These are phyloP conservation scores for Gomphus bonarii DNA, from an alignment of 1,284 basidiomycete genomes.

Conservation along the genomic window DNA sequence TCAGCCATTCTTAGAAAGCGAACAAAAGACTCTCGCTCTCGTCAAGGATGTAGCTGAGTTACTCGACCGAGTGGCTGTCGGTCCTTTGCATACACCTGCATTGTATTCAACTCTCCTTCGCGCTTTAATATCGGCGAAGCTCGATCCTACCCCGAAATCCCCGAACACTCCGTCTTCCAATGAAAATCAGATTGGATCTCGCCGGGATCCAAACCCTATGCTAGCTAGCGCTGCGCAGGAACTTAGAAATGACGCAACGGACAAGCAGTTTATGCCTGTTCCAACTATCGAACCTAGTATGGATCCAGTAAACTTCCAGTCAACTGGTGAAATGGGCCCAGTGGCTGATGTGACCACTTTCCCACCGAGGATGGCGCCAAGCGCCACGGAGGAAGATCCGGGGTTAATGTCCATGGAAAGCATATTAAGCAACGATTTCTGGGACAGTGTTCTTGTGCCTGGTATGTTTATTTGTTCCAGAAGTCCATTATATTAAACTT, in stretches of 20 bases:
- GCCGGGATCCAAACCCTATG: neutral
- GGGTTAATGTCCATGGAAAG: slow-evolving; percentile 66
- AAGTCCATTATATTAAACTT: slow-evolving; percentile 2
- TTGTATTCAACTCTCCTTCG: slow-evolving; percentile 82
- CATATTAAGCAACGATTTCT: slow-evolving; percentile 66
- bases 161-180: neutral
- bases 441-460: slow-evolving; percentile 76
- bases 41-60: slow-evolving; percentile 75
- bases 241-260: slow-evolving; percentile 9
- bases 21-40: slow-evolving; percentile 58
- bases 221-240: slow-evolving; percentile 7
- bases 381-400: slow-evolving; percentile 34
- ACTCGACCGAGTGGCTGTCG: slow-evolving; percentile 65
- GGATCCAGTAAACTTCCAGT: slow-evolving; percentile 46
- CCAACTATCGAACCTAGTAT: slow-evolving; percentile 11
- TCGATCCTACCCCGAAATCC: slow-evolving; percentile 23
- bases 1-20: slow-evolving; percentile 63
- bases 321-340: slow-evolving; percentile 72
- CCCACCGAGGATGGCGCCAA: slow-evolving; percentile 68
- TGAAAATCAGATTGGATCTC: neutral
- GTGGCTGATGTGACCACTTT: slow-evolving; percentile 69
- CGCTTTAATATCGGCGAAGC: slow-evolving; percentile 59
- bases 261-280: slow-evolving; percentile 8
- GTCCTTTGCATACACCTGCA: slow-evolving; percentile 72
- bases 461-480: slow-evolving; percentile 33